Evolutionary conservation across 352 stramenopile genomes (phyloP), one percentile per base, ranked within the genome.

Genomic region (Globisporangium radiosum): DNA sequence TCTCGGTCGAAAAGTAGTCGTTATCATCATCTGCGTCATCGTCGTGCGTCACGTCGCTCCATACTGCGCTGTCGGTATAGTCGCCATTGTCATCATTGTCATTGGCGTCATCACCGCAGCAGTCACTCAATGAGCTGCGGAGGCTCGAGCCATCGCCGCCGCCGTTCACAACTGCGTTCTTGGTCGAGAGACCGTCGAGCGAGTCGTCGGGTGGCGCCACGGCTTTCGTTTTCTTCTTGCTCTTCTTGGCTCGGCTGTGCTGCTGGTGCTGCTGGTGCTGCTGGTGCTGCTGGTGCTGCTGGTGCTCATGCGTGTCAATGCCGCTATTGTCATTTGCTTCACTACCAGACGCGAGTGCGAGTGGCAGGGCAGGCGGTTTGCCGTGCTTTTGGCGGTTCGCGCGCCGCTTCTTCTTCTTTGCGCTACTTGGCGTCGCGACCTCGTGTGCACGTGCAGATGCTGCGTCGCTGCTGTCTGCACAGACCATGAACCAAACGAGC

Each of bases 1-100:
- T 91, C 52, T 90, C 81, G 36, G 81, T 90, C 44, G 81, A 90
- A 49, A 82, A 91, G 25, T 88, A 75, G 64, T 97, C 92, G 60
- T 97, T 95, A 52, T 97, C 89, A 38, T 77, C 71, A 14, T 82
- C 57, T 7, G 56, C 52, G 17, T 78, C 68, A 44, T 66, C 47
- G 3, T 73, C 57, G 11, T 52, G 63, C n/a, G 53, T 33, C 10
- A 43, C 53, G 53, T 58, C 53, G 40, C 40, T 75, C 60, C 5
- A 63, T 0, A 42, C 67, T 10, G 64, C 71, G 45, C 63, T 43
- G 6, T 70, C 59, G n/a, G 76, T 66, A 4, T 62, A 71, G 4
- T 69, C 76, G 25, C 58, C 57, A 33, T 72, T 64, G 38, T 69
- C 68, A 38, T 75, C 64, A 33, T 59, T 59, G 54, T 66, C 72